A percentile compares a stretch with the other conserved stretches of the same genome.
phyloP scores from a whole-genome alignment of 257 asterid genomes.

The Echites panduratus region DNA sequence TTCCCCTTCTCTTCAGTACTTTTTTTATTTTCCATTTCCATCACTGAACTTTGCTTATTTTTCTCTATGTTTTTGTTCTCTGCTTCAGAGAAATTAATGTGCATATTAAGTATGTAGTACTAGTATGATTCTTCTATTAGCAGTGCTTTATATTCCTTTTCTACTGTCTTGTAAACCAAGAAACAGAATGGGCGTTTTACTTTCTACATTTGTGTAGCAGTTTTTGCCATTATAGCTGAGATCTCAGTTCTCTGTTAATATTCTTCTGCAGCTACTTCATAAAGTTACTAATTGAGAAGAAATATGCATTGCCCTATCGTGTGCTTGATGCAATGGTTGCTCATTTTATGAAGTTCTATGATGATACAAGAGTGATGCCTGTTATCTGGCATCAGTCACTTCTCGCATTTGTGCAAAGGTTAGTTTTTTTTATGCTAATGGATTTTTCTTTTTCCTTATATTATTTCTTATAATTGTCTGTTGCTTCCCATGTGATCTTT shows the following conservation, averaged over 20 bases:
- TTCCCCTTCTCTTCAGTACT: not conserved
- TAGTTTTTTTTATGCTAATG: constrained; percentile 14
- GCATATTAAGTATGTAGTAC: not conserved
- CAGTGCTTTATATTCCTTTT: not conserved
- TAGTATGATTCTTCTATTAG: not conserved
- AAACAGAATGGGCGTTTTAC: not conserved
- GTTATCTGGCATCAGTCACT: constrained; percentile 98
- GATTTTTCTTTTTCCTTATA: not conserved
- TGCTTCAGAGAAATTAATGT: not conserved
- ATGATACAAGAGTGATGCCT: constrained; percentile 82
- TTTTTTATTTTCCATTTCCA: not conserved
- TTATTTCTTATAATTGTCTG: not conserved
- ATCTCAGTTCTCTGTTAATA: not conserved
- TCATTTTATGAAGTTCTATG: constrained; percentile 77
- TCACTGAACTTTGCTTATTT: not conserved
- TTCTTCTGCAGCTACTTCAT: constrained; percentile 72
- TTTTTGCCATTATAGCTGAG: not conserved
- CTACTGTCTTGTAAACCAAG: not conserved
- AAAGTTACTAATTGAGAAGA: constrained; percentile 80
- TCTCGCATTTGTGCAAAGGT: constrained; percentile 94
- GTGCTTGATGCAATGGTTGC: constrained; percentile 89
- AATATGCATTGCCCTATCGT: constrained; percentile 94
- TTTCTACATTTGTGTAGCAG: not conserved
- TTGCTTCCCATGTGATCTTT: not conserved
- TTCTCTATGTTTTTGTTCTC: not conserved